Evolutionary conservation across 305 asterid genomes (phyloP), one percentile per base, ranked within the genome.

Genomic region (Fraxinus floribunda): DNA sequence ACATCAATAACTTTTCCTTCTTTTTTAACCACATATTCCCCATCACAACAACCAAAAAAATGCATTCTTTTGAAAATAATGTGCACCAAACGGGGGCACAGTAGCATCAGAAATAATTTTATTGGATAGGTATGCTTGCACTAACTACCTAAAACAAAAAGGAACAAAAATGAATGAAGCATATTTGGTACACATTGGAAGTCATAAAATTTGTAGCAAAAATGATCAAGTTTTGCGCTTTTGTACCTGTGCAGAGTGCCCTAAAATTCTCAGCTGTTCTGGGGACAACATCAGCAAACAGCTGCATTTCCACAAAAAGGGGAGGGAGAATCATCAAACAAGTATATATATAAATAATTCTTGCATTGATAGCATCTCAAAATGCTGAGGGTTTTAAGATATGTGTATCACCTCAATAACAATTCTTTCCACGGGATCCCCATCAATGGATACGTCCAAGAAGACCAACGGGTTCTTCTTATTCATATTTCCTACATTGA

Each of bases 241-340:
- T n/a, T 13, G 24, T 89, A 95, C 99, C 98, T 20, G 99, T 94
- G 91, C 99, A 94, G 83, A 94, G 93, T 18, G 97, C 98, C 83
- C 99, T 91, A 34, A 95, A 95, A 86, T 95, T 95, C 88, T 95
- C 98, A 76, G 99, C 98, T 13, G 98, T 95, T 92, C 81, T 92
- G 52, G 99, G 99, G 83, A 93, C 99, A 83, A 83, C 86, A 87
- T 94, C 97, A 39, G 98, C 95, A 91, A 91, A 94, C 86, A 95
- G 87, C 99, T 95, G 93, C 92, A 91, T 81, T 52, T 18, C 71
- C 76, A 64, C 75, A 78, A 30, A 83, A 84, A 55, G 13, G 18
- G 38, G 30, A 77, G 55, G 66, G 78, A 78, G 83, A 83, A 84
- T 83, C 44, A 22, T 41, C 70, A 70, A 7, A 57, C 77, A 76